Percentiles rank a stretch among this genome's conserved stretches.
Evolutionary conservation across 1,284 basidiomycete genomes (phyloP).

Genomic region (Coriolopsis trogii): DNA sequence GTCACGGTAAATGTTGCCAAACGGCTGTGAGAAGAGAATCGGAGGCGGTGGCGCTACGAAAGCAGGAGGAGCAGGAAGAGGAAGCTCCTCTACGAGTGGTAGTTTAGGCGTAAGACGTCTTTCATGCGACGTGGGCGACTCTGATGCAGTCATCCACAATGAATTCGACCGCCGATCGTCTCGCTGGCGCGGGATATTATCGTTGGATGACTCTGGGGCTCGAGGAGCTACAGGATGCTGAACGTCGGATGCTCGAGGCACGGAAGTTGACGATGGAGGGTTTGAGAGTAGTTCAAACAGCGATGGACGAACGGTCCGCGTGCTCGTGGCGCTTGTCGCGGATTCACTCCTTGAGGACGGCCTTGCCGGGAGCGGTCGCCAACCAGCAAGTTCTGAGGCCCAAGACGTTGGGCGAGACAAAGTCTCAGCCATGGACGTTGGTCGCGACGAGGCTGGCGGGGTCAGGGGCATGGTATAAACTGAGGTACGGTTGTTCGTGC

Average conservation of each 20-base stretch:
- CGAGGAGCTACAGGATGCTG: neutral
- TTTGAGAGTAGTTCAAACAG: constrained; percentile 25
- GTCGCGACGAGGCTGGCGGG: constrained; percentile 21
- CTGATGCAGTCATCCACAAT: no score
- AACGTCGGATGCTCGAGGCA: neutral
- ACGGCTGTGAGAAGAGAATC: constrained; percentile 17
- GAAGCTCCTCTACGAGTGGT: neutral
- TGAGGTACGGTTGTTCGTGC: constrained; percentile 21
- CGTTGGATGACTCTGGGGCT: no score
- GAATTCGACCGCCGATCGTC: no score
- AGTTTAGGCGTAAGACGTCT: no score
- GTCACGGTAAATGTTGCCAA: neutral
- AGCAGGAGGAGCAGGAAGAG: neutral
- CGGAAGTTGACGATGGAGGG: neutral
- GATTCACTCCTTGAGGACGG: constrained; percentile 12
- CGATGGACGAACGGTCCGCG: constrained; percentile 19
- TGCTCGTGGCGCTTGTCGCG: constrained; percentile 9
- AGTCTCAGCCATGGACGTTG: constrained; percentile 23
- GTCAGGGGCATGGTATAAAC: constrained; percentile 16
- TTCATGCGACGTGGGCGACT: no score
- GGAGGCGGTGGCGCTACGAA: constrained; percentile 25
- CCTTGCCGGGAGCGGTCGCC: constrained; percentile 14
- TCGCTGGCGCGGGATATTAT: neutral
- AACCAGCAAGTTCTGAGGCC: constrained; percentile 6
- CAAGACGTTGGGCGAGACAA: constrained; percentile 17